Base-by-base conservation (phyloP, 2,329 filamentous ascomycete species). In the Arthrocladium fulminans region DNA sequence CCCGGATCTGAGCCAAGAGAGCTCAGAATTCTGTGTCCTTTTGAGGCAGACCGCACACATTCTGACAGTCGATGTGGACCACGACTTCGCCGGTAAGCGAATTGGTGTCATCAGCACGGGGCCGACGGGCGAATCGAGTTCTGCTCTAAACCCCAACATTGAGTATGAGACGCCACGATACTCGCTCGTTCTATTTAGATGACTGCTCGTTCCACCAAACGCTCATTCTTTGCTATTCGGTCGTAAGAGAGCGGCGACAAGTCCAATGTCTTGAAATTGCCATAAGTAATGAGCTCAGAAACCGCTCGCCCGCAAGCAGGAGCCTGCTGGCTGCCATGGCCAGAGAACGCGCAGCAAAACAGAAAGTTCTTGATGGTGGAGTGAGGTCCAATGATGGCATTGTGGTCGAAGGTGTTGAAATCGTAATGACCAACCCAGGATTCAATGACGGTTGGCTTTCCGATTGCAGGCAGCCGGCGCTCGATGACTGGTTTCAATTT, bases 391-490 rank as follows among this genome's bases (percentile, higher is more conserved):
- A 55, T 32, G 19, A 55, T 45, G 4, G 53, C 53, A 30, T 55
- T 56, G n/a, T 49, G 47, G 41, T 56, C 54, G 29, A 56, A 56
- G 3, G 50, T 56, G 35, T 56, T 54, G 45, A 56, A 54, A 34
- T 56, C 54, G 34, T 55, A 56, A 43, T 56, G 54, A 8, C 54
- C 54, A 27, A 56, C 46, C 54, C 54, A 56, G 3, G 48, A 39
- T 37, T 53, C 29, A 1, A 48, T 56, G 13, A 56, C 51, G 1
- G 43, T 49, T 2, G 52, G 52, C 3, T 23, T 45, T 1, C 29
- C 23, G 23, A 56, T 53, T 25, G 43, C 38, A 41, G 52, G 54
- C 32, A 56, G 17, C 5, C 51, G 32, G 4, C 39, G 52, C 22
- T 52, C 17, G 20, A 56, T 54, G 5, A 56, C 27, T 3, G 54